Base-by-base conservation (phyloP, 2,329 filamentous ascomycete genomes). In the Botrytis porri region DNA sequence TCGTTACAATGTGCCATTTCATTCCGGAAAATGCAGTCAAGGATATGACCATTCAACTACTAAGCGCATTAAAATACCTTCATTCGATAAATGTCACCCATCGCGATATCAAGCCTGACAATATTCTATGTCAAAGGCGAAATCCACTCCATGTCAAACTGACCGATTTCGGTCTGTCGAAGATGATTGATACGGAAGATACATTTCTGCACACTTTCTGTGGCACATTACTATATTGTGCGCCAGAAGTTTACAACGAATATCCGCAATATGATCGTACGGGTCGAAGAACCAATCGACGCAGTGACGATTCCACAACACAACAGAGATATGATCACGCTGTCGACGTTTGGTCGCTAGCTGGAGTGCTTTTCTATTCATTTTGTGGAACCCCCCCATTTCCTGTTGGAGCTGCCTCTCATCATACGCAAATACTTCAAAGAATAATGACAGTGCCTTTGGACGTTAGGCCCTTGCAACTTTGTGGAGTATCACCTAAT, bases 91-190 rank as follows among this genome's bases (percentile, higher is more conserved):
- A 92, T 80, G 98, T 99, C 78, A 98, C 95, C 0, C 96, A 99
- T 83, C 92, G 96, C n/a, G 96, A 99, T 82, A 94, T 99, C 80
- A 99, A 99, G 81, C 96, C 96, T 0, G 96, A 99, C 84, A 99
- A 99, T 79, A 98, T 99, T 74, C 86, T 99, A 59, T 93, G 98
- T 77, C 86, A 90, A 18, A 91, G 89, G 0, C 81, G 89, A 16
- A 85, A 91, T 9, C 94, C 95, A 0, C 88, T 97, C 66, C 86
- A 88, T 22, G 92, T 98, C 78, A 98, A 99, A 82, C 85, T 99
- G 22, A 97, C 96, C 0, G 96, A 99, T 81, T 99, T 99, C 84
- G 96, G 96, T 4, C 84, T 99, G 7, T 98, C 96, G 3, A 99
- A 99, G 81, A 95, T 97, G 81, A 91, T 97, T 63, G 92, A 94